Base-by-base conservation (phyloP, 2,329 filamentous ascomycete species). In the Neocatenulostroma microsporum region DNA sequence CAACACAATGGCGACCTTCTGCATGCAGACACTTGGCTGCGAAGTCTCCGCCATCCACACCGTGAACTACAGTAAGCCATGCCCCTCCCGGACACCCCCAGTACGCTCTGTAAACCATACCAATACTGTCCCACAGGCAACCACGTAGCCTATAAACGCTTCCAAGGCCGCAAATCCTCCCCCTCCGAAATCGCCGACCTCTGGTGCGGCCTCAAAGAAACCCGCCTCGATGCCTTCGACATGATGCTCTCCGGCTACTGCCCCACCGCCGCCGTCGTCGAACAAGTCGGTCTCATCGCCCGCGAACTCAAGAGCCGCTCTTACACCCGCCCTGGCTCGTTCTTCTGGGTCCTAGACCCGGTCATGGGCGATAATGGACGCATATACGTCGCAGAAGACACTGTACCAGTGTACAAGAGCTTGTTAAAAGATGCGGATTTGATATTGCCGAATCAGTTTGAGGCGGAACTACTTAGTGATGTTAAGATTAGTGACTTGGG, bases 291-390 rank as follows among this genome's bases (percentile, higher is more conserved):
- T 7, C 70, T 72, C 37, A 94, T 98, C 47, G 91, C 78, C 10
- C 72, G 80, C 46, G 86, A 94, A 51, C 71, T 95, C 42, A 83
- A 82, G 57, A 67, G 73, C 36, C 81, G 78, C 51, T 71, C 76
- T 2, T 67, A 66, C 23, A 67, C 65, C 11, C 72, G 69, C 21
- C 80, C 83, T 0, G 84, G 86, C 0, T 78, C 73, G 30, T 94
- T 96, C 67, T 96, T 96, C 64, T 96, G 89, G 89, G 85, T 94
- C 3, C 73, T 98, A 18, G 91, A 98, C 60, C 91, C 93, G 0
- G 91, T 98, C 31, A 98, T 98, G 91, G 91, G 91, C 20, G 91
- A 98, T 58, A 87, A 95, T 54, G 91, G 87, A 33, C 78, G 75
- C 48, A 70, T 98, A 10, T 98, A 98, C 56, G 89, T 98, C 6